Percentiles rank a stretch among this genome's conserved stretches.
phyloP scores from a whole-genome alignment of 1,139 yeast genomes.

The Saccharomyces hybrid region DNA sequence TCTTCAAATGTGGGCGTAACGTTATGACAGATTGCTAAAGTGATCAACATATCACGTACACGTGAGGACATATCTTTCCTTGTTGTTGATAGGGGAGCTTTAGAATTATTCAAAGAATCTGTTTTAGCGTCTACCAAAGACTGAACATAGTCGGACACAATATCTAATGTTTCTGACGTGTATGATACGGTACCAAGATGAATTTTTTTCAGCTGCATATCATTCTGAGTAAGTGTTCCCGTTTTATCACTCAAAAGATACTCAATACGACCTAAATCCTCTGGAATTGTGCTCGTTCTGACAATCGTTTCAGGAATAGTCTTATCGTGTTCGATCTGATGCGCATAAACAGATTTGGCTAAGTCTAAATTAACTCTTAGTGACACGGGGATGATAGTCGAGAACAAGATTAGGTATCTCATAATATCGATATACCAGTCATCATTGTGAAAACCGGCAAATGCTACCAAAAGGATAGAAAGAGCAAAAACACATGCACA shows the following conservation, averaged over 20 bases:
- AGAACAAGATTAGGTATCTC: conserved; percentile 84
- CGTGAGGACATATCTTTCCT: conserved; percentile 63
- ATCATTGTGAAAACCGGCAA: conserved; percentile 62
- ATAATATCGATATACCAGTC: conserved; percentile 86
- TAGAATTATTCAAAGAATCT: conserved; percentile 14
- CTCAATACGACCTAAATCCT: conserved; percentile 93
- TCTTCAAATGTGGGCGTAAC: conserved; percentile 83
- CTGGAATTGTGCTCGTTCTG: conserved; percentile 95
- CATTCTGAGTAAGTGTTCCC: conserved; percentile 95
- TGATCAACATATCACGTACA: conserved; percentile 71
- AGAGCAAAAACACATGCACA: conserved; percentile 80
- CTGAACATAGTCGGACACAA: conserved; percentile 64
- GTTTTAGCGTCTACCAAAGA: conserved; percentile 17
- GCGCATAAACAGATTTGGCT: conserved; percentile 93
- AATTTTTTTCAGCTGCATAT: conserved; percentile 90
- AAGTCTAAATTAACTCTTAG: conserved; percentile 88
- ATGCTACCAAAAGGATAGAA: conserved; percentile 68
- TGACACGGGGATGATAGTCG: conserved; percentile 94
- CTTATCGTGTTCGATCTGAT: conserved; percentile 83
- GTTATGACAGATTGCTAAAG: conserved; percentile 88
- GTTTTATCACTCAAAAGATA: conserved; percentile 90
- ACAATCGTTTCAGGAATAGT: conserved; percentile 83
- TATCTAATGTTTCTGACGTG: conserved; percentile 87
- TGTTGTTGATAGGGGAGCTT: conserved; percentile 36
- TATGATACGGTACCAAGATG: conserved; percentile 91